Evolutionary conservation across 208 protist species (phyloP).

Genomic region (Polymyxa betae): DNA sequence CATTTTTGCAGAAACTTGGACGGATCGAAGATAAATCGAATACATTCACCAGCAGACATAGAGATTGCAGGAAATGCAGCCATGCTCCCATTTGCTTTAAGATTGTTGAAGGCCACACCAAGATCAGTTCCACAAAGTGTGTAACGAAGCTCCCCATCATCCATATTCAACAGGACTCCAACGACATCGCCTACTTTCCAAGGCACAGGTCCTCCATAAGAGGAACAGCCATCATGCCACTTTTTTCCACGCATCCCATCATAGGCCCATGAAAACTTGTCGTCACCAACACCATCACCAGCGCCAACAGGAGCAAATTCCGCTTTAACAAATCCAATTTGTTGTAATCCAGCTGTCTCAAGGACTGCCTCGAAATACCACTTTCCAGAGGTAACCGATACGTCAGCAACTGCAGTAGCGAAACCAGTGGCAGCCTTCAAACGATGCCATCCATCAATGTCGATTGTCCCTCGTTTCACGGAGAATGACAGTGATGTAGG

Average conservation of each 20-base stretch:
- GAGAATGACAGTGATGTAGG: constrained; percentile 25
- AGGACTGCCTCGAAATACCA: constrained; percentile 51
- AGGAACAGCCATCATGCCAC: constrained; percentile 7
- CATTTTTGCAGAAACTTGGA: background rate
- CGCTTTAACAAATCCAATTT: background rate
- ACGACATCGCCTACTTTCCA: constrained; percentile 33
- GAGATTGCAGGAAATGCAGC: constrained; percentile 23
- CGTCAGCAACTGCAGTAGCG: constrained; percentile 33
- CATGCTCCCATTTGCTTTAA: background rate
- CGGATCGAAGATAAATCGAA: constrained; percentile 48
- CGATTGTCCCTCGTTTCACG: constrained; percentile 24
- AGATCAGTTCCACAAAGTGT: background rate
- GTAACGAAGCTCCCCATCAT: constrained; percentile 38
- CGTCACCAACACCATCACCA: constrained; percentile 35
- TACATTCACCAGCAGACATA: constrained; percentile 40
- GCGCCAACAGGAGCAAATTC: constrained; percentile 31
- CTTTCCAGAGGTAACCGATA: constrained; percentile 29
- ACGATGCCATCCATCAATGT: constrained; percentile 24
- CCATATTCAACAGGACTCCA: background rate
- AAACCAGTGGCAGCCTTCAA: constrained; percentile 3
- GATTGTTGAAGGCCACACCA: constrained; percentile 25
- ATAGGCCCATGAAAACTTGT: constrained; percentile 23
- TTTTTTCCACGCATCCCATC: constrained; percentile 45
- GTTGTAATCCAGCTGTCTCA: constrained; percentile 11
- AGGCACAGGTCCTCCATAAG: background rate